Base-by-base conservation (phyloP, 2,329 filamentous ascomycete genomes). In the Fusarium acutatum region DNA sequence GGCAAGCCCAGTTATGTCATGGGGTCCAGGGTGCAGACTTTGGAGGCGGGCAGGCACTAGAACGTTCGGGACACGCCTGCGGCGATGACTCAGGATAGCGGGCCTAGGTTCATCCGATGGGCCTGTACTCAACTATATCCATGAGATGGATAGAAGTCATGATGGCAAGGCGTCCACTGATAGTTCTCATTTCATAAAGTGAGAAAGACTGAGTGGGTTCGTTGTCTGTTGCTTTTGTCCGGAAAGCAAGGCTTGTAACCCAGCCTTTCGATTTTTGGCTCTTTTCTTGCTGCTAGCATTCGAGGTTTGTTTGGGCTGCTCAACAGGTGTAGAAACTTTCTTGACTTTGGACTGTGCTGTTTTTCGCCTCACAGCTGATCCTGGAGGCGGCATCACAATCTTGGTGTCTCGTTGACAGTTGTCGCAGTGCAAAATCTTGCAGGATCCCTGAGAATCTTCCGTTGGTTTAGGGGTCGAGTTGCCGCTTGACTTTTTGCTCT, bases 231-330 rank as follows among this genome's bases (percentile, higher is more conserved):
- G 84, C 76, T 84, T 84, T 72, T 89, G 88, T 53, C 86, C 79
- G 9, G 82, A 86, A n/a, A 93, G 83, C 44, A 93, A 79, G 57
- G 90, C 90, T 78, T 92, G 89, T n/a, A 93, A 83, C 3, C 89
- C 90, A 38, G 89, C 88, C 80, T 92, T 93, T 67, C 90, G 85
- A 69, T 84, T 88, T 82, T 90, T 92, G 37, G 90, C 88, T 56
- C 90, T 85, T 82, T 91, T 92, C 81, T 90, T 91, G 82, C 88
- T 91, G 81, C 82, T 89, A 13, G 88, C 86, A 77, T 88, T 90
- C 38, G 86, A 82, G 5, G 85, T 83, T 22, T 67, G 75, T 68
- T 80, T 75, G 77, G 84, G 58, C 80, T 64, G 57, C 26, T 76
- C 75, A 20, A 57, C n/a, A 17, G 67, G 52, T n/a, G 60, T 26